Percentiles rank a stretch among this genome's conserved stretches.
Conservation (phyloP, 495 filamentous ascomycete genomes). For the Neurospora intermedia region DNA sequence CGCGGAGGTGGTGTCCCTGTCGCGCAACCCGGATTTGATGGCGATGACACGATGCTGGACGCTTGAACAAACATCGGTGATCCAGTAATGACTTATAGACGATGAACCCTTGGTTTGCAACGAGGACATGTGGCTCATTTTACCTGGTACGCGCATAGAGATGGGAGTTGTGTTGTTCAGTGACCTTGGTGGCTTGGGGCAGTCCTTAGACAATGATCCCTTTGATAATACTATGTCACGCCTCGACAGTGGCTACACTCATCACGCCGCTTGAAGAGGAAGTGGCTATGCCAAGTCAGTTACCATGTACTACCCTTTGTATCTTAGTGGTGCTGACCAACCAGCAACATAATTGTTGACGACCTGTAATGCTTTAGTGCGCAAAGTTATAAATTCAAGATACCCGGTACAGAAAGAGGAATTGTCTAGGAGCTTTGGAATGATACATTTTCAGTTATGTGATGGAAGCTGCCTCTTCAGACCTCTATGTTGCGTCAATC, state of each 20-base stretch:
- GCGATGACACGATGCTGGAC: slow-evolving; percentile 82
- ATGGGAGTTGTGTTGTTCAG: background rate
- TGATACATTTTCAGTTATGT: background rate
- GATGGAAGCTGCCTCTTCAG: background rate
- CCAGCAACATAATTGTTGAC: background rate
- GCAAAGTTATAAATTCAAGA: background rate
- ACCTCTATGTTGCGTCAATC: background rate
- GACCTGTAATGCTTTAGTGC: background rate
- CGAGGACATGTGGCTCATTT: background rate
- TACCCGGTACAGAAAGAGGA: background rate
- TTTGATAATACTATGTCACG: background rate
- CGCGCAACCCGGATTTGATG: slow-evolving; percentile 47
- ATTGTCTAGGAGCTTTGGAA: background rate
- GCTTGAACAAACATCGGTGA: slow-evolving; percentile 11
- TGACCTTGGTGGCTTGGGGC: background rate
- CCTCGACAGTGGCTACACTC: background rate
- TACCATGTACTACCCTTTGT: background rate
- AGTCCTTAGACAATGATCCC: background rate
- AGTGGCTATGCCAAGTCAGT: background rate
- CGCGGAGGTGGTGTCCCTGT: slow-evolving; percentile 69
- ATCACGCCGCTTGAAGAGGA: background rate
- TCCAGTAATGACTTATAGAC: background rate
- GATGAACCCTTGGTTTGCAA: background rate
- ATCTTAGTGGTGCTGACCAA: background rate
- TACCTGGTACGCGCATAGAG: background rate